These are phyloP conservation scores for Brassica rapa DNA, from an alignment of 345 rosid species.

Conservation along the genomic window DNA sequence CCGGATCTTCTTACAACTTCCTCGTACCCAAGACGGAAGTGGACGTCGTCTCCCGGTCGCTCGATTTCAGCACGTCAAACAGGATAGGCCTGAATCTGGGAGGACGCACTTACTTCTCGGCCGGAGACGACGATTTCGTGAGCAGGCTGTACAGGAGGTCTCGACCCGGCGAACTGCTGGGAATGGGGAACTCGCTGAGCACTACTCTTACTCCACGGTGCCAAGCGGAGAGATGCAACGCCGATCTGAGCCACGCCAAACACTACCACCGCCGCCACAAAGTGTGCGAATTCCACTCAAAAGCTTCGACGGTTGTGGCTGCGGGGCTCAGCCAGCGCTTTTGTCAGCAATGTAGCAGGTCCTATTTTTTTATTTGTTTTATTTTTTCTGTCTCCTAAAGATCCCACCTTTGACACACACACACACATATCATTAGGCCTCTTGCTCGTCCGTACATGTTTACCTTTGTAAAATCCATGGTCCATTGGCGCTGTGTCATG, in stretches of 20 bases:
- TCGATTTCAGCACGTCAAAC: constrained; percentile 48
- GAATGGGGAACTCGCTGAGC: constrained; percentile 45
- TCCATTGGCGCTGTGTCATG: not conserved
- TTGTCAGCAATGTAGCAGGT: constrained; percentile 99
- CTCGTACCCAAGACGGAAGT: constrained; percentile 69
- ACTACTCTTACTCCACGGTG: constrained; percentile 56
- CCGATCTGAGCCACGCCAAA: constrained; percentile 86
- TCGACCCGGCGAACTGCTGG: constrained; percentile 54
- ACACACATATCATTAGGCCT: constrained; percentile 21
- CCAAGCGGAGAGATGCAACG: constrained; percentile 97
- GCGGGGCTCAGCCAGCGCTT: constrained; percentile 94
- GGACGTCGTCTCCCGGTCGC: constrained; percentile 48
- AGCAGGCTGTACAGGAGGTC: constrained; percentile 82
- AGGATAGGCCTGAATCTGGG: constrained; percentile 89
- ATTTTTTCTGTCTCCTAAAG: constrained; percentile 1
- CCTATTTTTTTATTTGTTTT: not conserved
- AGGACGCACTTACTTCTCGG: constrained; percentile 87
- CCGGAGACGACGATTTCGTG: constrained; percentile 87
- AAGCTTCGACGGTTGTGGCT: constrained; percentile 82
- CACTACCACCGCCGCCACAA: constrained; percentile 98
- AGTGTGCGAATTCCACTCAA: constrained; percentile 97
- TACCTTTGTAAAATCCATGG: constrained; percentile 14
- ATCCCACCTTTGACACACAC: constrained; percentile 27
- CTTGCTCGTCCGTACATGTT: constrained; percentile 31
- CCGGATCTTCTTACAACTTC: constrained; percentile 31